phyloP scores from a whole-genome alignment of 2,329 filamentous ascomycete genomes.

The Alternaria brassicicola region DNA sequence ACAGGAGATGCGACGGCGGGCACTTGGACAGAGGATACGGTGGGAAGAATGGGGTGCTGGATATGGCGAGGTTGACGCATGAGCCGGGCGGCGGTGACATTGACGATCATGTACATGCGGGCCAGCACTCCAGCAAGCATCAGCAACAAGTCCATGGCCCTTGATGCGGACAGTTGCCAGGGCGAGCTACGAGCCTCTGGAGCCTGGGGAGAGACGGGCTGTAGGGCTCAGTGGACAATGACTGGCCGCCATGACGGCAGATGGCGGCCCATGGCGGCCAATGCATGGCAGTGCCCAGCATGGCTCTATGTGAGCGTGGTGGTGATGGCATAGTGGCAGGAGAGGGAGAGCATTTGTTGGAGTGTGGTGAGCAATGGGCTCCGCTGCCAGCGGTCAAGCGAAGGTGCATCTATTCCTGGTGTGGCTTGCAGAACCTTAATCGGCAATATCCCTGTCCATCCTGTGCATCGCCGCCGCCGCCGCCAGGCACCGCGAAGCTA shows the following conservation, averaged over 20 bases:
- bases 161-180: conserved; percentile 28
- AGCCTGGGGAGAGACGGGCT: conserved; percentile 20
- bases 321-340: conserved; percentile 27
- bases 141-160: conserved; percentile 31
- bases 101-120: conserved; percentile 35
- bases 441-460: conserved; percentile 32
- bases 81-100: conserved; percentile 28
- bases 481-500: conserved; percentile 30
- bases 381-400: conserved; percentile 29
- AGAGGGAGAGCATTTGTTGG: conserved; percentile 34
- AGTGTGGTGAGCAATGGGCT: conserved; percentile 42
- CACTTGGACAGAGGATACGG: conserved; percentile 14
- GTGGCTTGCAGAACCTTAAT: conserved; percentile 50
- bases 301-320: conserved; percentile 27
- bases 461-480: conserved; percentile 33
- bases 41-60: conserved; percentile 12
- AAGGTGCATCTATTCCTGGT: conserved; percentile 46
- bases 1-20: conserved; percentile 20
- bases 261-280: conserved; percentile 32
- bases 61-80: conserved; percentile 8
- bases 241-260: conserved; percentile 30
- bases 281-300: conserved; percentile 33
- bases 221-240: conserved; percentile 21
- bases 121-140: conserved; percentile 28
- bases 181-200: conserved; percentile 26